Base-by-base conservation (phyloP, 2,329 filamentous ascomycete species). In the Colletotrichum falcatum region DNA sequence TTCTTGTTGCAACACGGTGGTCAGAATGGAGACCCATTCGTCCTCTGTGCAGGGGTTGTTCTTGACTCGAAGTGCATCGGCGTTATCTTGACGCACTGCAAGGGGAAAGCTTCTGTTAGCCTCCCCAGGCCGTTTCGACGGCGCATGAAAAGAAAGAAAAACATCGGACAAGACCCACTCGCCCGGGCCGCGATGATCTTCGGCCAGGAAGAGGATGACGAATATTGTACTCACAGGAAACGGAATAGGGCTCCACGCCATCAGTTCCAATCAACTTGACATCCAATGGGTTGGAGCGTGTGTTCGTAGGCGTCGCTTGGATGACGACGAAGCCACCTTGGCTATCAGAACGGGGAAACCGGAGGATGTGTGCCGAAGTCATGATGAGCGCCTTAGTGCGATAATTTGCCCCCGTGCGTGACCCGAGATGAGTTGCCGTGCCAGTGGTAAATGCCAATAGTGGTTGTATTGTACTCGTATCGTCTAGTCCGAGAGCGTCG, bases 191-290 rank as follows among this genome's bases (percentile, higher is more conserved):
- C 39, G 39, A 55, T 70, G 66, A 73, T 70, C 72, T 62, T 56
- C 61, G 49, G 56, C 60, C 59, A 64, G 59, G 61, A 59, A 66
- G 37, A 56, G 54, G 61, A 71, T 71, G 65, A 59, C 65, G 69
- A 71, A 49, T 49, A 56, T 58, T 73, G 70, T 73, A 85, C 88
- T 85, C 83, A 91, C 90, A 80, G 72, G 84, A 84, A 66, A 84
- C 79, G 51, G 85, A 82, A 79, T 90, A 93, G 8, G 89, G 86
- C 58, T 84, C 85, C 66, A 87, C 85, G 65, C 89, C 88, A 75
- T 94, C 92, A 37, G 91, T 94, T 42, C 87, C 92, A 42, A 91
- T 84, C 37, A 94, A 79, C 77, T 89, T 90, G 56, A 93, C 79
- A 78, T 94, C 90, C 37, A 94, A 81, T 1, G 86, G 84, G 67